Conservation (phyloP, 768 basidiomycete genomes). For the Suillus brevipes region DNA sequence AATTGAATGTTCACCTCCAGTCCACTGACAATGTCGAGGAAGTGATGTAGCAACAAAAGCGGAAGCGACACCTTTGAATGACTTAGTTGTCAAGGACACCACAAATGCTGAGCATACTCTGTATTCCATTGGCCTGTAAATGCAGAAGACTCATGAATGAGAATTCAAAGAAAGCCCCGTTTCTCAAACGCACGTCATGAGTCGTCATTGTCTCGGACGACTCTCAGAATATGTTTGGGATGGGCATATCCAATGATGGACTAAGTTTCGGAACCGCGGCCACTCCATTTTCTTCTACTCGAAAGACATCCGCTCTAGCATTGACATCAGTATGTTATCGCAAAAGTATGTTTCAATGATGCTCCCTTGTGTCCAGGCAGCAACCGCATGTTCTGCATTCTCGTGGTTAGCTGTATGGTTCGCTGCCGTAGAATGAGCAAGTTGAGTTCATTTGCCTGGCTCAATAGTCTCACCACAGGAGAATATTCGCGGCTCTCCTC, state of each 20-base stretch:
- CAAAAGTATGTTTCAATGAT: neutral
- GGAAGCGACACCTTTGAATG: neutral
- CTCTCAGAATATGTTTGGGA: neutral
- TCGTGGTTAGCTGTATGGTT: neutral
- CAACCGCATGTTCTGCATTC: neutral
- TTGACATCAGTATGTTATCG: too few relatives aligned
- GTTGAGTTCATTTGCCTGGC: neutral
- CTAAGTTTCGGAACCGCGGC: neutral
- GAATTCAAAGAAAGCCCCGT: neutral
- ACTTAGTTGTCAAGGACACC: neutral
- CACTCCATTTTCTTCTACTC: neutral
- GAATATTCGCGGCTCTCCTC: neutral
- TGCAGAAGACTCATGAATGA: neutral
- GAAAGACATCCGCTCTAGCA: neutral
- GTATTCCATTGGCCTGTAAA: neutral
- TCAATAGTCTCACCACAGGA: neutral
- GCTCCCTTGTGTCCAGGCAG: neutral
- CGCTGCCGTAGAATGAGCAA: neutral
- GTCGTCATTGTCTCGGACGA: neutral
- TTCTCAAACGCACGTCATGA: neutral
- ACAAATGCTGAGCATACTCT: neutral
- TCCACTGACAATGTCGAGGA: neutral
- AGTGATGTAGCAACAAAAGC: neutral
- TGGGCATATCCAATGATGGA: neutral
- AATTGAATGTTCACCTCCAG: neutral